Evolutionary conservation across 345 rosid species (phyloP).

Genomic region (Jatropha curcas): DNA sequence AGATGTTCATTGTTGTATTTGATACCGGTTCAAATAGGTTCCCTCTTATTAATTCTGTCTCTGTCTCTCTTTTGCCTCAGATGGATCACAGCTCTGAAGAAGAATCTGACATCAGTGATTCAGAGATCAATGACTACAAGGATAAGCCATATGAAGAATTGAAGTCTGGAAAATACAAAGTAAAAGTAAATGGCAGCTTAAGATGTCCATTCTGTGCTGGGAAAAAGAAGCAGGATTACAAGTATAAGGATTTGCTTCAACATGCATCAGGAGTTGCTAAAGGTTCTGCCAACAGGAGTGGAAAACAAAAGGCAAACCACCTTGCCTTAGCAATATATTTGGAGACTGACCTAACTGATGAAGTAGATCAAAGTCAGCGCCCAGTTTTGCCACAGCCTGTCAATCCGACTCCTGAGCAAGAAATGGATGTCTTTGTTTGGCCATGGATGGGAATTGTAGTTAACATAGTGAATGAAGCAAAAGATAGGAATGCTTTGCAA

Average conservation of each 20-base stretch:
- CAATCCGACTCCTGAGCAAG: constrained; percentile 29
- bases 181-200: constrained; percentile 56
- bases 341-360: constrained; percentile 56
- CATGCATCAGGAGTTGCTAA: constrained; percentile 87
- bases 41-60: neutral
- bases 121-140: constrained; percentile 59
- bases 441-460: constrained; percentile 84
- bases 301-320: constrained; percentile 76
- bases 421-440: constrained; percentile 62
- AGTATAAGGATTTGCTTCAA: constrained; percentile 71
- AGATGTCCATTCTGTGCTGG: constrained; percentile 88
- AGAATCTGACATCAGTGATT: constrained; percentile 80
- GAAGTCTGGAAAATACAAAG: constrained; percentile 49
- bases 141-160: constrained; percentile 63
- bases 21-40: neutral
- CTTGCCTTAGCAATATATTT: constrained; percentile 69
- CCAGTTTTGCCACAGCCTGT: constrained; percentile 27
- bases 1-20: neutral
- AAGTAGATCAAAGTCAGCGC: constrained; percentile 37
- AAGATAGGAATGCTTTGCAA: constrained; percentile 18
- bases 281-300: constrained; percentile 72
- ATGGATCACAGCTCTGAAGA: constrained; percentile 69
- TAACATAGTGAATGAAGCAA: constrained; percentile 34
- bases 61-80: constrained; percentile 12
- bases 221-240: constrained; percentile 84